A percentile compares a stretch with the other conserved stretches of the same genome.
Evolutionary conservation across 2,329 filamentous ascomycete species (phyloP).

Genomic region (Fusarium paranaense): DNA sequence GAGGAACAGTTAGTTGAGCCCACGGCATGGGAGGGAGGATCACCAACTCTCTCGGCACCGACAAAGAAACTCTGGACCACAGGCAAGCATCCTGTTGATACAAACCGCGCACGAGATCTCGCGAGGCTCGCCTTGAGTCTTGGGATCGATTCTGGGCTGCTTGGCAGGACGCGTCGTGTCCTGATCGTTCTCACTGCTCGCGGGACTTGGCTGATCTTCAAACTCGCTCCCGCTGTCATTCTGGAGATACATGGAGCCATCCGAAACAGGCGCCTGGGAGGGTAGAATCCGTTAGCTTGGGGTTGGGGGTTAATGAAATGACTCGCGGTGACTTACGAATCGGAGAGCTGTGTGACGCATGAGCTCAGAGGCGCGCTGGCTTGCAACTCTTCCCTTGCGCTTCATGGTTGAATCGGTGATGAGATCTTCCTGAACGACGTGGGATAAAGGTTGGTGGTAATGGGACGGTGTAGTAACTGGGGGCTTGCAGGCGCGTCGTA

Average conservation of each 20-base stretch:
- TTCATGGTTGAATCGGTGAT: background rate
- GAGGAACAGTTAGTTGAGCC: background rate
- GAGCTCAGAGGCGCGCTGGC: background rate
- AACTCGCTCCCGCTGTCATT: background rate
- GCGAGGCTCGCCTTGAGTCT: background rate
- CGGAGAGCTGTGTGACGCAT: background rate
- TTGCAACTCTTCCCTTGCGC: background rate
- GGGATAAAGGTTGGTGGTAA: background rate
- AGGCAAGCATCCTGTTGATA: background rate
- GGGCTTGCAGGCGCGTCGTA: background rate
- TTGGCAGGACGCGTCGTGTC: background rate
- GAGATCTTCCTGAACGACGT: background rate
- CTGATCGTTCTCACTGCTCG: background rate
- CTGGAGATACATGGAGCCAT: background rate
- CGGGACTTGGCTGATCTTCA: background rate
- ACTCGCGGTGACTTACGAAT: background rate
- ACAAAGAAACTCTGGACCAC: background rate
- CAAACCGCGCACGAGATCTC: background rate
- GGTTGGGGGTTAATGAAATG: background rate
- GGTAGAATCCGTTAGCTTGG: background rate
- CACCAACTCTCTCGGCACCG: background rate
- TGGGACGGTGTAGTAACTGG: background rate
- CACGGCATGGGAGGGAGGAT: background rate
- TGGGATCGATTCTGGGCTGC: background rate
- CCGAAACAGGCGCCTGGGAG: too few species aligned